Evolutionary conservation across 768 basidiomycete genomes (phyloP), one percentile per base, ranked within the genome.

Genomic region (Ramaria rubella): DNA sequence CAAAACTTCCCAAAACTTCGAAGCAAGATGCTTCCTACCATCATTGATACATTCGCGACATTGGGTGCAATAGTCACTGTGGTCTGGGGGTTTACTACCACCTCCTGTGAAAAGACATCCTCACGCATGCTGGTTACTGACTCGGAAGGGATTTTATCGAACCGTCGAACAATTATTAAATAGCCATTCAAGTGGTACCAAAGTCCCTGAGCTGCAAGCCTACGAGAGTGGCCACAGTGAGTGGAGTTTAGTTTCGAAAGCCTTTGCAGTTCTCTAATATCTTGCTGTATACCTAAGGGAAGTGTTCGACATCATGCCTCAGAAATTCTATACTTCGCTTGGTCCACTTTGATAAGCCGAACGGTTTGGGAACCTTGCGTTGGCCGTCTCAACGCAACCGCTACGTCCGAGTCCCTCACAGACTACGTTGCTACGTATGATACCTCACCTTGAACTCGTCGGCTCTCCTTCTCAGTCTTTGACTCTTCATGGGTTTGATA

Each of bases 401-500:
- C 55, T n/a, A 68, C 70, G n/a, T n/a, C n/a, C n/a, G n/a, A n/a
- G 17, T 72, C 76, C 0, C 63, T 70, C 29, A 60, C 64, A 9
- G 85, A 86, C 63, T 82, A 80, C 62, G 73, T 87, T 58, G 83
- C 83, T 11, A 77, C 73, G 2, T 86, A 82, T 65, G 74, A 85
- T 62, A 77, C 80, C 14, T 60, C 63, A 19, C 6, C 77, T 87
- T 15, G 60, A 69, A 14, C 61, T 81, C 7, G 60, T 65, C 1
- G 72, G 73, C 44, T 78, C 73, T 60, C 61, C 69, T 23, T 33
- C 42, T 15, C 44, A 40, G n/a, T 52, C 64, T 9, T 69, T 86
- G 48, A 77, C 79, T 19, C 62, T 81, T 11, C 84, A 86, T 56
- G 86, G 86, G 15, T 79, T 89, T 78, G 86, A 87, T 55, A 77